These are phyloP conservation scores for Ceratobasidium theobromae DNA, from an alignment of 1,284 basidiomycete genomes.

Conservation along the genomic window DNA sequence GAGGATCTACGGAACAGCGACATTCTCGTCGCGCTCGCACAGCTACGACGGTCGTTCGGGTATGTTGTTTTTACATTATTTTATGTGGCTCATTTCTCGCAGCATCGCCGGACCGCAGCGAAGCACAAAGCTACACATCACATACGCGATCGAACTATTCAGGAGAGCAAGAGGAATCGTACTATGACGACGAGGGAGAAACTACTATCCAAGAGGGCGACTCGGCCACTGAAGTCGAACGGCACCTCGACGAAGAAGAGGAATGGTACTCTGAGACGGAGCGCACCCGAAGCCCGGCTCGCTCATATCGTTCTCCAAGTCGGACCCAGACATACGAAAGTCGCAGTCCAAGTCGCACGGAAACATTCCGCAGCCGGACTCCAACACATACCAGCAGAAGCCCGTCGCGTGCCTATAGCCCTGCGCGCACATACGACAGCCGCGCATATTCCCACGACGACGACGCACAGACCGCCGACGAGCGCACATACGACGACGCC, in stretches of 20 bases:
- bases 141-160: slow-evolving; percentile 7
- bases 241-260: slow-evolving; percentile 23
- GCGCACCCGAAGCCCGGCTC: slow-evolving; percentile 2
- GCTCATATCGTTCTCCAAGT: background rate
- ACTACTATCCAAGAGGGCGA: slow-evolving; percentile 25
- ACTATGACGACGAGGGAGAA: slow-evolving; percentile 23
- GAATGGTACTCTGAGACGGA: slow-evolving; percentile 23
- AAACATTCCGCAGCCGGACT: no score
- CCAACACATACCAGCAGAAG: background rate
- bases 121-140: background rate
- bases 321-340: slow-evolving; percentile 3
- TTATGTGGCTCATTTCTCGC: background rate
- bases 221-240: slow-evolving; percentile 25
- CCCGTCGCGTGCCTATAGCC: background rate
- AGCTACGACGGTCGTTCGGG: slow-evolving; percentile 26
- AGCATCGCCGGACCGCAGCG: background rate
- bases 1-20: slow-evolving; percentile 10
- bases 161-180: background rate
- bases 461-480: slow-evolving; percentile 5
- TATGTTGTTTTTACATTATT: background rate
- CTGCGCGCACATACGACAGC: background rate
- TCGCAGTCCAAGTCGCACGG: background rate
- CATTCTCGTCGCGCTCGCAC: background rate
- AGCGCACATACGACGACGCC: background rate
- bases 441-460: background rate